Conservation (phyloP, 2,329 filamentous ascomycete species). For the Fusarium heterosporum region DNA sequence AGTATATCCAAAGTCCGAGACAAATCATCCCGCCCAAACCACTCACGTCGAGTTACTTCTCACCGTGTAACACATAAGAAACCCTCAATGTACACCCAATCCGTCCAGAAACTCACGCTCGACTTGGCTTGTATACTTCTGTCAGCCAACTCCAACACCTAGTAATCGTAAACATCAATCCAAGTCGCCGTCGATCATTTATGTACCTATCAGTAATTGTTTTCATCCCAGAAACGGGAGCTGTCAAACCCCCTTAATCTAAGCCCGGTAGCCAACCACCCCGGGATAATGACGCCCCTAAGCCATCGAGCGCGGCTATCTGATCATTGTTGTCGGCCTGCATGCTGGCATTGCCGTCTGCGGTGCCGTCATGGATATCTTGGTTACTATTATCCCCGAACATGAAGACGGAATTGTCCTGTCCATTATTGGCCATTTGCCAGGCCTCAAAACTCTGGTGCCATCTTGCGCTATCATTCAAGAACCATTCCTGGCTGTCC, state of each 20-base stretch:
- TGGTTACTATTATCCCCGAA: slow-evolving; percentile 44
- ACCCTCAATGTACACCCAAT: slow-evolving; percentile 2
- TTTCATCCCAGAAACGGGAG: neutral
- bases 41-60: neutral
- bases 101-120: slow-evolving; percentile 1
- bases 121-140: slow-evolving; percentile 7
- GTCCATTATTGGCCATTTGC: slow-evolving; percentile 53
- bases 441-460: slow-evolving; percentile 68
- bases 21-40: neutral
- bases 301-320: slow-evolving; percentile 48
- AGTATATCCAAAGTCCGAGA: neutral
- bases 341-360: neutral
- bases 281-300: slow-evolving; percentile 49
- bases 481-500: slow-evolving; percentile 68
- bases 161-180: neutral
- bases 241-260: slow-evolving; percentile 45
- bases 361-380: slow-evolving; percentile 27
- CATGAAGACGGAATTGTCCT: slow-evolving; percentile 48
- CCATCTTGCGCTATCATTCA: slow-evolving; percentile 68
- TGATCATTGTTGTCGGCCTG: slow-evolving; percentile 40
- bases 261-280: slow-evolving; percentile 53
- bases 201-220: slow-evolving; percentile 3
- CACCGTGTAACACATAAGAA: slow-evolving; percentile 2
- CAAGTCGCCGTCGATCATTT: neutral
- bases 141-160: slow-evolving; percentile 4